Evolutionary conservation across 1,284 basidiomycete species (phyloP).

Genomic region (Phylloporus gajari): DNA sequence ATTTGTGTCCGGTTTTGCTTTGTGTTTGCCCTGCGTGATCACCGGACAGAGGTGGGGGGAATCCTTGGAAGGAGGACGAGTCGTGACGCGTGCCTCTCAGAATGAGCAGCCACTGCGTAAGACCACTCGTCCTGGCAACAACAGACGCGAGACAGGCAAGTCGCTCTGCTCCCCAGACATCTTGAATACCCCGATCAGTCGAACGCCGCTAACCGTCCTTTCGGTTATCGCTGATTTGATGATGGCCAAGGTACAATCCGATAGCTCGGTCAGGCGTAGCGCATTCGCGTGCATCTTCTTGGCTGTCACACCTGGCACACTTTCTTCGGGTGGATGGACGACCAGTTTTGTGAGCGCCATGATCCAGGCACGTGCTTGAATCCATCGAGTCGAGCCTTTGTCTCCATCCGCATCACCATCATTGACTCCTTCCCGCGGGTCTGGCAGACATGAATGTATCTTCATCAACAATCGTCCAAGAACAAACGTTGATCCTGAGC

Average conservation of each 20-base stretch:
- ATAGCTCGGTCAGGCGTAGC: slow-evolving; percentile 88
- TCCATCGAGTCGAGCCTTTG: slow-evolving; percentile 71
- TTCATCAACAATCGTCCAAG: too few relatives aligned
- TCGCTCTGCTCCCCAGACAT: slow-evolving; percentile 85
- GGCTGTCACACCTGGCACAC: slow-evolving; percentile 23
- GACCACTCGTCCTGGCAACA: slow-evolving; percentile 79
- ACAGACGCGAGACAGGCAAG: slow-evolving; percentile 75
- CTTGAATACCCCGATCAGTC: slow-evolving; percentile 84
- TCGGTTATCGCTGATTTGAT: slow-evolving; percentile 87
- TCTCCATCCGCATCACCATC: slow-evolving; percentile 23
- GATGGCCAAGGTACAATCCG: slow-evolving; percentile 90
- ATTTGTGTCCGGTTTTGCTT: slow-evolving; percentile 42
- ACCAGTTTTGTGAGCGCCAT: slow-evolving; percentile 78
- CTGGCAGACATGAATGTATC: too few relatives aligned
- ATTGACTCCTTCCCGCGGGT: slow-evolving; percentile 16
- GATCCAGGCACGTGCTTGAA: slow-evolving; percentile 86
- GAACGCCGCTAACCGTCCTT: slow-evolving; percentile 78
- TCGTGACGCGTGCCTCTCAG: slow-evolving; percentile 68
- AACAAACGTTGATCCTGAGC: too few relatives aligned
- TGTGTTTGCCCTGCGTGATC: slow-evolving; percentile 28
- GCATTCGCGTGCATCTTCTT: slow-evolving; percentile 63
- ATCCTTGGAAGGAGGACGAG: slow-evolving; percentile 90
- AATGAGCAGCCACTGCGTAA: slow-evolving; percentile 73
- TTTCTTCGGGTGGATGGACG: slow-evolving; percentile 32
- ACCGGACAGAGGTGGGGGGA: slow-evolving; percentile 39